Evolutionary conservation across 345 rosid genomes (phyloP).

Genomic region (Trapa bicornis): DNA sequence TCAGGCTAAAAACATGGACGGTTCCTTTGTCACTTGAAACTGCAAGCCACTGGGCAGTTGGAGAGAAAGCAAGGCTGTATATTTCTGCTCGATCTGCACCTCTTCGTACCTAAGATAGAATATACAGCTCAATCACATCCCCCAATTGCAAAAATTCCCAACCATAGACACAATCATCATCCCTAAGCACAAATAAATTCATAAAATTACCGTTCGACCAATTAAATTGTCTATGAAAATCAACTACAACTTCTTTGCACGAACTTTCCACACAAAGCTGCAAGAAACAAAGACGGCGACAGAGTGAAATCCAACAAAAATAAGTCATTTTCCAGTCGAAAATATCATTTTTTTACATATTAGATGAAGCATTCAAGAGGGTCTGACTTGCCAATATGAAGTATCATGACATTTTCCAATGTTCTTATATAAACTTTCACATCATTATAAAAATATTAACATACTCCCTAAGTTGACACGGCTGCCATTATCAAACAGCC

Average conservation of each 20-base stretch:
- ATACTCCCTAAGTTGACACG: neutral
- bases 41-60: constrained; percentile 40
- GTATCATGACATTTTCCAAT: neutral
- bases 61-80: constrained; percentile 43
- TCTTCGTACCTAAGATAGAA: constrained; percentile 23
- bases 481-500: neutral
- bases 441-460: neutral
- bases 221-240: neutral
- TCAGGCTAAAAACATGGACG: constrained; percentile 41
- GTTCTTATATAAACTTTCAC: neutral
- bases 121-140: neutral
- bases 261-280: neutral
- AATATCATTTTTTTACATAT: neutral
- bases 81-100: constrained; percentile 58
- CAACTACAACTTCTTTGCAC: neutral
- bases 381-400: neutral
- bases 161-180: too few species aligned
- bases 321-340: neutral
- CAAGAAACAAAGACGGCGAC: neutral
- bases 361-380: neutral
- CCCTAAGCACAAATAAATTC: neutral
- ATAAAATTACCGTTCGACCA: neutral
- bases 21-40: constrained; percentile 56
- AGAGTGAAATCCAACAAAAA: neutral
- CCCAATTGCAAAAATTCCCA: neutral